Conservation (phyloP, 2,329 filamentous ascomycete genomes). For the Aureobasidium namibiae region DNA sequence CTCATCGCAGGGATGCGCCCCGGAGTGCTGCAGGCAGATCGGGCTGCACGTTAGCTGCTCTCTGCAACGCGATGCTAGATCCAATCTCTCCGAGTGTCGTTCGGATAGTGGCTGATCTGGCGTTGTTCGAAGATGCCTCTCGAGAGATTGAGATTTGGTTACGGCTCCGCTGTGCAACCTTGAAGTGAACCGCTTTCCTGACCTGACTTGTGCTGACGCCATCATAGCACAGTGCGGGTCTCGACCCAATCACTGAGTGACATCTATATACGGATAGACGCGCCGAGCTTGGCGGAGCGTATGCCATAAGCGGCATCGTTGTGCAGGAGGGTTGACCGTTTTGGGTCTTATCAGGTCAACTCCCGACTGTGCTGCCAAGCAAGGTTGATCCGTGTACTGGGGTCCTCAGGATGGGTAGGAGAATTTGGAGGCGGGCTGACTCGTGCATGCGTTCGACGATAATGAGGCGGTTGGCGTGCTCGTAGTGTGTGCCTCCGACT, state of each 20-base stretch:
- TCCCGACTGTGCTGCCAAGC: not conserved
- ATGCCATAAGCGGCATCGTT: conserved; percentile 12
- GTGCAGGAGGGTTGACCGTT: conserved; percentile 8
- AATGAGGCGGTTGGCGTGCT: conserved; percentile 9
- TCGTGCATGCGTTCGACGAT: conserved; percentile 12
- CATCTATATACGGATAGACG: not conserved
- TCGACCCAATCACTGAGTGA: not conserved
- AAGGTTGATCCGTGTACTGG: not conserved
- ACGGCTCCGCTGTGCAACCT: conserved; percentile 10
- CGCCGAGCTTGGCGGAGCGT: not conserved
- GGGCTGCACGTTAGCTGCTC: conserved; percentile 4
- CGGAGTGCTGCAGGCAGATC: conserved; percentile 9
- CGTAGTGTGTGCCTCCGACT: conserved; percentile 7
- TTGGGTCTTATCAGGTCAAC: not conserved
- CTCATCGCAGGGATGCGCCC: not conserved
- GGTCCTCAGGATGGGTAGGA: not conserved
- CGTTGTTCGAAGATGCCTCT: not conserved
- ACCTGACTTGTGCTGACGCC: conserved; percentile 11
- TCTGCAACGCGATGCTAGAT: conserved; percentile 11
- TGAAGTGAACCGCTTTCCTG: not conserved
- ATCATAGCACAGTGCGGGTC: not conserved
- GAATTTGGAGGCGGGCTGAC: conserved; percentile 12
- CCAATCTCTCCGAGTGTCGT: conserved; percentile 9
- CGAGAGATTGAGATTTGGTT: not conserved
- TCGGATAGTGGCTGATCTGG: not conserved